Conservation (phyloP, 805 yeast species). For the Starmerella apis region DNA sequence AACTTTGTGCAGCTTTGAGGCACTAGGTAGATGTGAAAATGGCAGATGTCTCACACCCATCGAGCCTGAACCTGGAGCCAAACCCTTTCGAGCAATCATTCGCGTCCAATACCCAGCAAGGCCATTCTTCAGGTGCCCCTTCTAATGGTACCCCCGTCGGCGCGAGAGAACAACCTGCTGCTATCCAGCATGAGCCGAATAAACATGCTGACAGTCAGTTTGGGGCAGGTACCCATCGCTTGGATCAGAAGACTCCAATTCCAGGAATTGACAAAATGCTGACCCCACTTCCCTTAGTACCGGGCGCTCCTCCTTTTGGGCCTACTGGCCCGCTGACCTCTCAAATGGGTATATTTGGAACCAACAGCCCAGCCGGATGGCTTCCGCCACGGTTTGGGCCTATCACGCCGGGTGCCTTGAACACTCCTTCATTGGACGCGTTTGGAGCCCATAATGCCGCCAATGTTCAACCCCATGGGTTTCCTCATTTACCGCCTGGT, state of each 20-base stretch:
- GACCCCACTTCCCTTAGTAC: conserved; percentile 19
- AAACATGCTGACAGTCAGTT: not conserved
- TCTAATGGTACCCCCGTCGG: not conserved
- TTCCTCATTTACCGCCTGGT: not conserved
- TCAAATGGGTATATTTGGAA: conserved; percentile 2
- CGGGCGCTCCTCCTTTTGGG: not conserved
- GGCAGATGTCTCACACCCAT: conserved; percentile 18
- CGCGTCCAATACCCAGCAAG: conserved; percentile 43
- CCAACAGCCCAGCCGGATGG: conserved; percentile 12
- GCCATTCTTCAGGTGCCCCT: not conserved
- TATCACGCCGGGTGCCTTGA: conserved; percentile 12
- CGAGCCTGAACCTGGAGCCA: conserved; percentile 65
- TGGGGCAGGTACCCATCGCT: not conserved
- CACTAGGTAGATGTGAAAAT: conserved; percentile 3
- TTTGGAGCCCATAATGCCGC: not conserved
- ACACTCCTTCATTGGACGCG: not conserved
- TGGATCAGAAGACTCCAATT: conserved; percentile 1
- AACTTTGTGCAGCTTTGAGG: not conserved
- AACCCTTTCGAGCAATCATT: conserved; percentile 93
- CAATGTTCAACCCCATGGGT: not conserved
- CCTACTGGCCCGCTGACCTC: not conserved
- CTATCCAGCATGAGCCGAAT: not conserved
- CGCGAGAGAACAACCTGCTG: not conserved
- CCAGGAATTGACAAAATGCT: conserved; percentile 18
- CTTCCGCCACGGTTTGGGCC: conserved; percentile 9